Evolutionary conservation across 2,329 filamentous ascomycete species (phyloP).

Genomic region (Cercospora zeae-maydis): DNA sequence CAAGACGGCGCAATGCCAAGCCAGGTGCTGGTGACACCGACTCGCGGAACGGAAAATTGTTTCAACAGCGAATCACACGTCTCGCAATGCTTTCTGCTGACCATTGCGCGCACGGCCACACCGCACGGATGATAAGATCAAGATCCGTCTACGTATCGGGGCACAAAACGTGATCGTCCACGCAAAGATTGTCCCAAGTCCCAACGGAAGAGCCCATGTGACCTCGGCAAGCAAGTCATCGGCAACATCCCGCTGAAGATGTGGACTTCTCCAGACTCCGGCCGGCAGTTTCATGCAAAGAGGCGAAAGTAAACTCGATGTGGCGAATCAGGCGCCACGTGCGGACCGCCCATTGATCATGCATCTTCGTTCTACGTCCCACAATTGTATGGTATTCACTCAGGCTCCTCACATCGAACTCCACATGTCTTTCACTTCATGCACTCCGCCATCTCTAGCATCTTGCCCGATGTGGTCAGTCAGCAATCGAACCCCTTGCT

Average conservation of each 20-base stretch:
- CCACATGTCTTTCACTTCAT: background rate
- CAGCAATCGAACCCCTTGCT: background rate
- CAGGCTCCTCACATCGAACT: background rate
- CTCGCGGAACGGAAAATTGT: constrained; percentile 1
- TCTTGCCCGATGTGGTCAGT: background rate
- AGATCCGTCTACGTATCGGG: background rate
- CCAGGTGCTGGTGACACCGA: background rate
- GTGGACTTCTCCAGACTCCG: background rate
- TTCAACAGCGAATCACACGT: background rate
- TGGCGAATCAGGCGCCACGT: background rate
- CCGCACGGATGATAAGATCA: background rate
- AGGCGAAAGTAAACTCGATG: background rate
- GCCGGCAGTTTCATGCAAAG: constrained; percentile 7
- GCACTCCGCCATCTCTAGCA: background rate
- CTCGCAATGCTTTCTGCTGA: background rate
- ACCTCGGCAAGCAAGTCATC: background rate
- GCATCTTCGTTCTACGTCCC: background rate
- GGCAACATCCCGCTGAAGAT: background rate
- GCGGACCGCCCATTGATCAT: background rate
- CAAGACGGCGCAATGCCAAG: background rate
- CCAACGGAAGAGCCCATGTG: background rate
- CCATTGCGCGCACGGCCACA: background rate
- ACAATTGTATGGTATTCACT: background rate
- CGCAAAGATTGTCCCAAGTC: background rate
- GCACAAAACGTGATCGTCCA: background rate